phyloP scores from a whole-genome alignment of 805 yeast genomes.

The Sugiyamaella qingdaonensis region DNA sequence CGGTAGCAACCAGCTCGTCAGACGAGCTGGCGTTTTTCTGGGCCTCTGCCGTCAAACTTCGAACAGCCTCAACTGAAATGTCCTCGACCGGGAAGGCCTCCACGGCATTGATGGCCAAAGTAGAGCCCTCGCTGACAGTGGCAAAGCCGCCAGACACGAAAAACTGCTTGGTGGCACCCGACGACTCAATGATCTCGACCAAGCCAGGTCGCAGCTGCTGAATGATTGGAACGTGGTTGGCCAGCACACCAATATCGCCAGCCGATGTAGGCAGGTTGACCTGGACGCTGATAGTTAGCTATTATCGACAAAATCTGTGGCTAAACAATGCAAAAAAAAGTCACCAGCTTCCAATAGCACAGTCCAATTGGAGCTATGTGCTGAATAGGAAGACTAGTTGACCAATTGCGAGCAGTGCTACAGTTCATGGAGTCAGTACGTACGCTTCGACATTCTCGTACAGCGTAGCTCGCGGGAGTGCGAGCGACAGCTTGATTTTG shows the following conservation, averaged over 20 bases:
- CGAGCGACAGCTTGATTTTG: conserved; percentile 79
- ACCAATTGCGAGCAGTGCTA: background rate
- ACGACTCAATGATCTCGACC: conserved; percentile 80
- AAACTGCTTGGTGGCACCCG: conserved; percentile 69
- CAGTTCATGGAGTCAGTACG: conserved; percentile 13
- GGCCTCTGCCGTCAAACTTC: conserved; percentile 82
- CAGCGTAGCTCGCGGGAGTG: conserved; percentile 72
- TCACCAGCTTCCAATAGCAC: background rate
- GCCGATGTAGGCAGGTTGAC: conserved; percentile 94
- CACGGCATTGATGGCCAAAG: conserved; percentile 83
- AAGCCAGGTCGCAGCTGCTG: conserved; percentile 97
- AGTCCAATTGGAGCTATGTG: too few relatives aligned
- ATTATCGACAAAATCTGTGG: background rate
- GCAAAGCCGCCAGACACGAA: conserved; percentile 97
- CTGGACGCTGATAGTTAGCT: conserved; percentile 44
- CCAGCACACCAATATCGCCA: conserved; percentile 95
- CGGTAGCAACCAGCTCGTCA: conserved; percentile 84
- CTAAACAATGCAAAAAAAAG: background rate
- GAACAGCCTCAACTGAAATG: conserved; percentile 75
- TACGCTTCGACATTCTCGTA: conserved; percentile 34
- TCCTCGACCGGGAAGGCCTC: conserved; percentile 93
- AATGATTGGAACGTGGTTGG: conserved; percentile 95
- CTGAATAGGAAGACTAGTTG: too few relatives aligned
- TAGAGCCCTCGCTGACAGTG: conserved; percentile 90
- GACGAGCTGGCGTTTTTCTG: conserved; percentile 82